phyloP scores from a whole-genome alignment of 2,329 filamentous ascomycete genomes.

The Verticillium dahliae region DNA sequence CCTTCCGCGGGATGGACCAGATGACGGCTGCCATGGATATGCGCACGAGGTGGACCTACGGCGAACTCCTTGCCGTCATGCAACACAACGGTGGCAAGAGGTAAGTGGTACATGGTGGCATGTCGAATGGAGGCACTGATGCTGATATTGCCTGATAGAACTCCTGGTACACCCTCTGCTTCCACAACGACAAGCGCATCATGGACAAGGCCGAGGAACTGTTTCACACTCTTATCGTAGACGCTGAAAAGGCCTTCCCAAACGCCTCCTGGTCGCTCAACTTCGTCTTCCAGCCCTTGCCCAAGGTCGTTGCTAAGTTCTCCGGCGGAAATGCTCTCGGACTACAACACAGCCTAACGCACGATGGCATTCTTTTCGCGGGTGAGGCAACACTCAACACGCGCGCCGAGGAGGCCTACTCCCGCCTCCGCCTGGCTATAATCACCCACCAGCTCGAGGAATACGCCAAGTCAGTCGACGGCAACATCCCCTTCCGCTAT shows the following conservation, averaged over 20 bases:
- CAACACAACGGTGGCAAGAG: slow-evolving; percentile 3
- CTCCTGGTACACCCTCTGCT: slow-evolving; percentile 4
- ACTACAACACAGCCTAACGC: not conserved
- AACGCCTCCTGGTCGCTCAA: slow-evolving; percentile 6
- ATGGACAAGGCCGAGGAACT: slow-evolving; percentile 5
- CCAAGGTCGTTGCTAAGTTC: slow-evolving; percentile 5
- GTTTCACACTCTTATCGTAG: not conserved
- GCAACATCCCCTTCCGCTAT: slow-evolving; percentile 22
- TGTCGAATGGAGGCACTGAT: too few relatives aligned
- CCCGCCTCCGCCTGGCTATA: slow-evolving; percentile 20
- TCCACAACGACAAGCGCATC: slow-evolving; percentile 1
- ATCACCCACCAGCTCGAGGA: slow-evolving; percentile 21
- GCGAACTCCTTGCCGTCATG: slow-evolving; percentile 4
- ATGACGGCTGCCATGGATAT: slow-evolving; percentile 3
- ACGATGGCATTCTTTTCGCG: not conserved
- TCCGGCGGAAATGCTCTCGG: slow-evolving; percentile 6
- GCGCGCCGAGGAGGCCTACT: slow-evolving; percentile 17
- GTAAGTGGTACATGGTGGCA: not conserved
- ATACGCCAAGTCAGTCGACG: slow-evolving; percentile 7
- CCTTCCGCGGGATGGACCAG: slow-evolving; percentile 1
- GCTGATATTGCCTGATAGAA: not conserved
- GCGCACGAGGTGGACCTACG: slow-evolving; percentile 1
- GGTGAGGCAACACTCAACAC: slow-evolving; percentile 9
- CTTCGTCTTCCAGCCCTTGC: slow-evolving; percentile 9
- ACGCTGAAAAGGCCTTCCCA: not conserved